Evolutionary conservation across 257 asterid species (phyloP), one percentile per base, ranked within the genome.

Genomic region (Solanum virginianum): DNA sequence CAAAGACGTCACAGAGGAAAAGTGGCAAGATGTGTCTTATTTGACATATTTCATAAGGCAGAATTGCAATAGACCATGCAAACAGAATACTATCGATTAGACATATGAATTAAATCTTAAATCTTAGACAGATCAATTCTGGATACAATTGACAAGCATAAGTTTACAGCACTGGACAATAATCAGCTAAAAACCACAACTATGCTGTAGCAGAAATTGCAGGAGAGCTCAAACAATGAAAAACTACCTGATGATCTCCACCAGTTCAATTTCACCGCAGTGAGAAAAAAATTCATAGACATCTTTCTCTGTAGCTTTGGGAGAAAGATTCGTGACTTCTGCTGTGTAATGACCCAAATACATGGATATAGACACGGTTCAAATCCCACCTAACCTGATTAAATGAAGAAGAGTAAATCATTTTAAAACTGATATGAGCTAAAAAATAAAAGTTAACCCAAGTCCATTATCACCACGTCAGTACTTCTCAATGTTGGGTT

Each of bases 311-410:
- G 84, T 80, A 22, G 90, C 92, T 66, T 88, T 80, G 6, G 94
- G 89, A 70, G 95, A 89, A 84, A 93, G 93, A 47, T 93, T 92
- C 8, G 87, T 85, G 66, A 93, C 92, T 90, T 93, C 97, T 20
- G 87, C 94, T 86, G 85, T 85, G 88, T 89, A 85, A 22, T 83
- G 84, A 57, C 88, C 91, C 72, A 84, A 66, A 75, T 14, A 80
- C 91, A 89, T 89, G 71, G 87, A 86, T 85, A 17, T 70, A 85
- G 69, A 68, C n/a, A 39, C 75, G 22, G 18, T 75, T 18, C 59
- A 56, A 26, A 24, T 47, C 41, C 10, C 84, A 11, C 41, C 14
- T 26, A 53, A 60, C 89, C 87, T 86, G 85, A 72, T 59, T 51
- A 54, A 59, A 83, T 55, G 80, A 41, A 65, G 68, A 29, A 32